Evolutionary conservation across 1,139 yeast genomes (phyloP).

Genomic region (Blastobotrys proliferans): DNA sequence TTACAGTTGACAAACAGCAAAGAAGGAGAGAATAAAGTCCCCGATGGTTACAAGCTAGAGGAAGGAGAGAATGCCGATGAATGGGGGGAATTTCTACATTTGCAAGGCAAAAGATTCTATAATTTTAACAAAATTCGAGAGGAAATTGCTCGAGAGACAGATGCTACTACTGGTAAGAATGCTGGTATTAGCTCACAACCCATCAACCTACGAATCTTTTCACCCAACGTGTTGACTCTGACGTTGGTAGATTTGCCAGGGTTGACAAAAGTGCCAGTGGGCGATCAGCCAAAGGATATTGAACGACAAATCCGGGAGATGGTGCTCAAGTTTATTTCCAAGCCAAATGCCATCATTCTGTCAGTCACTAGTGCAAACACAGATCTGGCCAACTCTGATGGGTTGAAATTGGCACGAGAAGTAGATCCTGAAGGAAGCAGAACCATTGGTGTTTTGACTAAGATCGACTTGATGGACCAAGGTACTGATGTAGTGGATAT

Average conservation of each 20-base stretch:
- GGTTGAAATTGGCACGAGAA: conserved; percentile 91
- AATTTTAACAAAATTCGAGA: conserved; percentile 87
- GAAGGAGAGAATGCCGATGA: conserved; percentile 79
- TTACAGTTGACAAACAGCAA: conserved; percentile 63
- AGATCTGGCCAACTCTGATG: conserved; percentile 96
- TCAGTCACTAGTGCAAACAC: conserved; percentile 98
- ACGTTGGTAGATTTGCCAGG: conserved; percentile 99
- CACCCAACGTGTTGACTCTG: conserved; percentile 95
- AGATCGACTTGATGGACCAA: conserved; percentile 95
- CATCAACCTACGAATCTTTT: conserved; percentile 86
- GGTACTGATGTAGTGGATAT: conserved; percentile 98
- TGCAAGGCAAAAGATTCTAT: conserved; percentile 82
- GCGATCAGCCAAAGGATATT: conserved; percentile 97
- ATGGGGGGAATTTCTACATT: conserved; percentile 97
- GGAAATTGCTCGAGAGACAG: conserved; percentile 92
- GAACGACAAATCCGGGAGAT: conserved; percentile 92
- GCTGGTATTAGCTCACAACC: conserved; percentile 92
- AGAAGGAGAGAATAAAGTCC: conserved; percentile 76
- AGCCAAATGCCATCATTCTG: conserved; percentile 91
- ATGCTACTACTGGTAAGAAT: conserved; percentile 87
- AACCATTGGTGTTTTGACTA: conserved; percentile 95
- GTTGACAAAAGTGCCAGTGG: conserved; percentile 96
- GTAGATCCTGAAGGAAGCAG: conserved; percentile 97
- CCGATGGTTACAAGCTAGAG: conserved; percentile 70
- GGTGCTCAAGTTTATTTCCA: conserved; percentile 89